phyloP scores from a whole-genome alignment of 2,329 filamentous ascomycete species.

The Byssochlamys sp. region DNA sequence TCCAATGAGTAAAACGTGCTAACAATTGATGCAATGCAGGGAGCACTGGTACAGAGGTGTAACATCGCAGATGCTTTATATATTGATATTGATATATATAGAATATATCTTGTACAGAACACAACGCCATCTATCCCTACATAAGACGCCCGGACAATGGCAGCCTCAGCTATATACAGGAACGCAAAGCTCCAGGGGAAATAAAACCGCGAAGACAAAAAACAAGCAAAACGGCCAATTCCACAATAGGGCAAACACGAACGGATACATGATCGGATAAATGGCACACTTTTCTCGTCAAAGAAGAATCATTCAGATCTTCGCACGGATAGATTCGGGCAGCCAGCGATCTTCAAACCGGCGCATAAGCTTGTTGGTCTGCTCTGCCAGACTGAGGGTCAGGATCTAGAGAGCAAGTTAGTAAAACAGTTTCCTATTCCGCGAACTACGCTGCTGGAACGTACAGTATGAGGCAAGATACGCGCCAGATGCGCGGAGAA shows the following conservation, averaged over 20 bases:
- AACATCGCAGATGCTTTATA: conserved; percentile 1
- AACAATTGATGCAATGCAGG: not conserved
- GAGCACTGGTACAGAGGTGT: not conserved
- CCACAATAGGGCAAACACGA: not conserved
- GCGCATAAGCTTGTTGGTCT: conserved; percentile 87
- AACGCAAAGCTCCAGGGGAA: conserved; percentile 1
- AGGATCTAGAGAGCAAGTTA: conserved; percentile 50
- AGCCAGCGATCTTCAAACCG: conserved; percentile 59
- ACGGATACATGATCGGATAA: not conserved
- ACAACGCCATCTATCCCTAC: conserved; percentile 14
- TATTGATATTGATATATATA: conserved; percentile 7
- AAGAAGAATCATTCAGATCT: conserved; percentile 28
- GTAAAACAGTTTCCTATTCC: conserved; percentile 1
- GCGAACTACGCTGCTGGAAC: conserved; percentile 11
- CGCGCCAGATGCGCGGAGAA: conserved; percentile 89
- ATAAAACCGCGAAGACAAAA: not conserved
- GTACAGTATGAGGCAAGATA: conserved; percentile 81
- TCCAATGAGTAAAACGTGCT: not conserved
- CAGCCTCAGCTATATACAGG: conserved; percentile 7
- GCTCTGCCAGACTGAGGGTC: conserved; percentile 85
- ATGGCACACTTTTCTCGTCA: not conserved
- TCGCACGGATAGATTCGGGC: conserved; percentile 37
- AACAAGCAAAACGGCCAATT: not conserved
- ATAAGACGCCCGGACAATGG: conserved; percentile 1
- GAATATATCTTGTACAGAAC: conserved; percentile 2